Conservation (phyloP, 1,284 basidiomycete species). For the Tylopilus sp. region DNA sequence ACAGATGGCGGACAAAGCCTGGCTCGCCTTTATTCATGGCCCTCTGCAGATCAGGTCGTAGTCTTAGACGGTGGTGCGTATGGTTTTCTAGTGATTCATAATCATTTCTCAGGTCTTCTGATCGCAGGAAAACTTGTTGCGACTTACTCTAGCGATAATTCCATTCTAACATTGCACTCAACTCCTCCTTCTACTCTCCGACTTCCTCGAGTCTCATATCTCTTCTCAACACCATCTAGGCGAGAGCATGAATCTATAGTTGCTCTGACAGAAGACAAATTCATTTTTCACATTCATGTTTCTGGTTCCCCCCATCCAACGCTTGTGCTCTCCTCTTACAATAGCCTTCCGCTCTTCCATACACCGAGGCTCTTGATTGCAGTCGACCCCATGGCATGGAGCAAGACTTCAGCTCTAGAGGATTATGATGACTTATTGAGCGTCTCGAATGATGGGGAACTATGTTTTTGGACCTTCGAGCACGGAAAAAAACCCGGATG, state of each 20-base stretch:
- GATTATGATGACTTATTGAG: conserved; percentile 77
- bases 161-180: conserved; percentile 50
- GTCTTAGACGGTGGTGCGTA: conserved; percentile 60
- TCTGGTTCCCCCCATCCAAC: conserved; percentile 33
- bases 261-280: conserved; percentile 56
- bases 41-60: conserved; percentile 59
- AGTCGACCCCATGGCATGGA: conserved; percentile 92
- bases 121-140: conserved; percentile 35
- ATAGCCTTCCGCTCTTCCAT: conserved; percentile 48
- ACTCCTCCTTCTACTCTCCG: conserved; percentile 44
- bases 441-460: conserved; percentile 67
- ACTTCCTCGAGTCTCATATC: conserved; percentile 52
- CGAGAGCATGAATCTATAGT: conserved; percentile 54
- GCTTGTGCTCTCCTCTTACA: conserved; percentile 45
- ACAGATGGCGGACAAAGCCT: conserved; percentile 46
- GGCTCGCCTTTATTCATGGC: conserved; percentile 48
- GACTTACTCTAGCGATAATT: conserved; percentile 40
- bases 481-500: conserved; percentile 45
- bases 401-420: conserved; percentile 42
- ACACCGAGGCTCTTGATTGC: conserved; percentile 64
- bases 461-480: conserved; percentile 81
- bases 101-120: conserved; percentile 2
- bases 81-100: conserved; percentile 11
- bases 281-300: conserved; percentile 52
- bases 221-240: conserved; percentile 64